Conservation (phyloP, 2,329 filamentous ascomycete species). For the Sporothrix curviconia region DNA sequence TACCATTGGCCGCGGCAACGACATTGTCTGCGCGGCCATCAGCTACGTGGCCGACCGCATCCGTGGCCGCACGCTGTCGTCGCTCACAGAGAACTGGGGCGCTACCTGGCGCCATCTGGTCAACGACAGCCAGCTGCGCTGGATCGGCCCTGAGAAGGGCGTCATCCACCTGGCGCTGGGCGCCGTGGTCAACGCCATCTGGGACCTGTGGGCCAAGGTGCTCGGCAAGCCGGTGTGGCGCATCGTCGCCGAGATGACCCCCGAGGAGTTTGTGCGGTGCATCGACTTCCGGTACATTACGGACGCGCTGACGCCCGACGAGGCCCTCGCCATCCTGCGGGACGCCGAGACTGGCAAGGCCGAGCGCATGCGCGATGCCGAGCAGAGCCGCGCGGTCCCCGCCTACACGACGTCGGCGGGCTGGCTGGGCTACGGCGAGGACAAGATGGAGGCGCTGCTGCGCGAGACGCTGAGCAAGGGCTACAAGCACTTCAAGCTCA, state of each 20-base stretch:
- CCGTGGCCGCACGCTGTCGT: conserved; percentile 66
- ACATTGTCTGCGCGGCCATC: conserved; percentile 84
- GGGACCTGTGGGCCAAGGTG: conserved; percentile 91
- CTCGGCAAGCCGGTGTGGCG: conserved; percentile 85
- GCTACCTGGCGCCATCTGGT: conserved; percentile 89
- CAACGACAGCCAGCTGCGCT: conserved; percentile 80
- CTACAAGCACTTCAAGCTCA: conserved; percentile 84
- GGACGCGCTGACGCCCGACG: conserved; percentile 81
- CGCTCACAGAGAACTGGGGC: conserved; percentile 74
- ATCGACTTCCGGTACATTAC: conserved; percentile 95
- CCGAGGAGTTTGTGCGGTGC: conserved; percentile 77
- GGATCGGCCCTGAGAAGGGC: conserved; percentile 92
- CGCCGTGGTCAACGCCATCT: conserved; percentile 83
- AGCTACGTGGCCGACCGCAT: conserved; percentile 70
- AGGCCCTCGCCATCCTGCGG: conserved; percentile 66
- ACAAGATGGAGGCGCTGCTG: conserved; percentile 73
- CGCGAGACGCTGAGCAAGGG: conserved; percentile 68
- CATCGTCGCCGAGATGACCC: conserved; percentile 82
- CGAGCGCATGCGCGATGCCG: conserved; percentile 65
- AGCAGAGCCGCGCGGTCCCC: conserved; percentile 68
- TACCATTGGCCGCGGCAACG: conserved; percentile 83
- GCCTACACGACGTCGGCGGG: conserved; percentile 87
- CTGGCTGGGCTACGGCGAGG: conserved; percentile 85
- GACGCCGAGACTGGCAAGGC: conserved; percentile 61
- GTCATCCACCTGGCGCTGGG: conserved; percentile 89